These are phyloP conservation scores for Marchantia paleacea DNA, from an alignment of 225 moss, liverwort and hornwort genomes.

Conservation along the genomic window DNA sequence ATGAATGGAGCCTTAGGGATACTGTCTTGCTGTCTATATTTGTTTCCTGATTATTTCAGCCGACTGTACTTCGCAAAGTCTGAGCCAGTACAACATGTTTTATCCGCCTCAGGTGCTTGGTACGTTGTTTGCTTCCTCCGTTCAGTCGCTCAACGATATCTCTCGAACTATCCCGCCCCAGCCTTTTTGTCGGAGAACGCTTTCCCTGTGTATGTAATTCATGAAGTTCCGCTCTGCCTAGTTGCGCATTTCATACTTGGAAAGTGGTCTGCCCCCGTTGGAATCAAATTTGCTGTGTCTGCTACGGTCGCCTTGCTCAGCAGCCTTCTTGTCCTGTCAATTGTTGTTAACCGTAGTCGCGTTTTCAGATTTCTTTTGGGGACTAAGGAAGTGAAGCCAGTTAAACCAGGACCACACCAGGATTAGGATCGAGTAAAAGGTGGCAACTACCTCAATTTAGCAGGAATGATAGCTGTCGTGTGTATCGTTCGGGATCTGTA, in stretches of 20 bases:
- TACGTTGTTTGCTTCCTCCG: conserved; percentile 33
- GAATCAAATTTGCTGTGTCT: conserved; percentile 29
- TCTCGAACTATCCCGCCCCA: conserved; percentile 18
- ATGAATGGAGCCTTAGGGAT: conserved; percentile 17
- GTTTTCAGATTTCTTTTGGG: conserved; percentile 25
- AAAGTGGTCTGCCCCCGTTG: conserved; percentile 21
- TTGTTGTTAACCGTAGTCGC: background rate
- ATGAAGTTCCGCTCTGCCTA: conserved; percentile 38
- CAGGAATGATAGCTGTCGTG: too few relatives aligned
- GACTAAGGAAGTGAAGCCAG: background rate
- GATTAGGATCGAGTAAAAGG: too few relatives aligned
- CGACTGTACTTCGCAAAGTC: background rate
- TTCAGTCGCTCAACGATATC: conserved; percentile 3
- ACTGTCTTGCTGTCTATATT: conserved; percentile 17
- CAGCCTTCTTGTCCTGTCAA: conserved; percentile 16
- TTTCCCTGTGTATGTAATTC: conserved; percentile 40
- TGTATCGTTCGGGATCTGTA: too few relatives aligned
- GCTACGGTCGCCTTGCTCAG: conserved; percentile 19
- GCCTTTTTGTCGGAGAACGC: conserved; percentile 26
- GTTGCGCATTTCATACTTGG: conserved; percentile 34
- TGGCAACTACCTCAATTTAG: too few relatives aligned
- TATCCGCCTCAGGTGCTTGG: conserved; percentile 36
- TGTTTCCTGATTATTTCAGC: conserved; percentile 19
- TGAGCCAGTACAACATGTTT: conserved; percentile 3
- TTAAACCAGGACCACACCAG: too few relatives aligned